Percentiles rank a stretch among this genome's conserved stretches.
phyloP scores from a whole-genome alignment of 2,329 filamentous ascomycete species.

The Neonectria coccinea region DNA sequence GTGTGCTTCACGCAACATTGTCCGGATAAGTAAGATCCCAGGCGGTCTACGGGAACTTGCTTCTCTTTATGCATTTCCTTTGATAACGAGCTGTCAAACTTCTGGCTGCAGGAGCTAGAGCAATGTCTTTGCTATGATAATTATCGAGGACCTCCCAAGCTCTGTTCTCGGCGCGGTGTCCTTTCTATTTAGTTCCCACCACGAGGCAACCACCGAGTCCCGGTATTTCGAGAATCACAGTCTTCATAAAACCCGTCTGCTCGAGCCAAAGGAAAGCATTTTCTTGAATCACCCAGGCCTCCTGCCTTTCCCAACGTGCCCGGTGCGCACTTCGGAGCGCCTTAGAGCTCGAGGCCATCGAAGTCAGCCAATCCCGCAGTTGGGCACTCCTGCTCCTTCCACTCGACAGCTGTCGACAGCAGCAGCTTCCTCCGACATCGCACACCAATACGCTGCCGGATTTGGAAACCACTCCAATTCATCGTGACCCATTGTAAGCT shows the following conservation, averaged over 20 bases:
- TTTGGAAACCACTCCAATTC: slow-evolving; percentile 8
- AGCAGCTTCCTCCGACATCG: slow-evolving; percentile 16
- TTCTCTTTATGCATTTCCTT: not conserved
- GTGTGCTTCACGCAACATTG: slow-evolving; percentile 25
- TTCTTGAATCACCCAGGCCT: not conserved
- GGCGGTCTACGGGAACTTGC: slow-evolving; percentile 2
- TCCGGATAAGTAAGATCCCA: slow-evolving; percentile 14
- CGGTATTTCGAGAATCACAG: not conserved
- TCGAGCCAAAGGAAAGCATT: not conserved
- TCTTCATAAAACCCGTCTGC: not conserved
- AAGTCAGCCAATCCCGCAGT: slow-evolving; percentile 2
- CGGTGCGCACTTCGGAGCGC: not conserved
- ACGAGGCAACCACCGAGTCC: not conserved
- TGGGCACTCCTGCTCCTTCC: slow-evolving; percentile 20
- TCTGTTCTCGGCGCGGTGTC: not conserved
- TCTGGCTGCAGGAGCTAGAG: not conserved
- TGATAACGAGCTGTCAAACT: not conserved
- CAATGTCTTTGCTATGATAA: not conserved
- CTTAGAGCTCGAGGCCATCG: not conserved
- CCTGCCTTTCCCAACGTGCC: too few species aligned
- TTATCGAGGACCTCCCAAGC: too few species aligned
- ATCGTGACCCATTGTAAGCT: slow-evolving; percentile 6
- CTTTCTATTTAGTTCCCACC: not conserved
- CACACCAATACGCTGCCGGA: not conserved
- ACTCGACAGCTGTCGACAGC: slow-evolving; percentile 18